Conservation (phyloP, 306 rosid genomes). For the Sicyos edulis region DNA sequence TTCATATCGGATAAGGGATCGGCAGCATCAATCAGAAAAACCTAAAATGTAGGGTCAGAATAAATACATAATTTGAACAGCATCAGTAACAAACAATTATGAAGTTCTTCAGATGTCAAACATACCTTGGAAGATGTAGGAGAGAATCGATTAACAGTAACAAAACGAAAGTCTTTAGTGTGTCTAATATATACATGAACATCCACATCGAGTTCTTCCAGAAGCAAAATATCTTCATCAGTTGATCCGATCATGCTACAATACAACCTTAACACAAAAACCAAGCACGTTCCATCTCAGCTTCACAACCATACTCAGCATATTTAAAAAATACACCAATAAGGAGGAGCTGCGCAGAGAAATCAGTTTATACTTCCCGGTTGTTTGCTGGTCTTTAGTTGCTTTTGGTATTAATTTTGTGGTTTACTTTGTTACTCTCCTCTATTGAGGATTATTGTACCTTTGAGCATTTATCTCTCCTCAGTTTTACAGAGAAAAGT, state of each 20-base stretch:
- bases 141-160: constrained; percentile 63
- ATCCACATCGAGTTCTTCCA: constrained; percentile 65
- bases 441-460: too few species aligned
- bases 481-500: too few species aligned
- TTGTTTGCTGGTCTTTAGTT: too few species aligned
- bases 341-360: background rate
- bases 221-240: constrained; percentile 69
- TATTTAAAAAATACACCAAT: background rate
- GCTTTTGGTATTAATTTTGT: too few species aligned
- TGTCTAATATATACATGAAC: constrained; percentile 52
- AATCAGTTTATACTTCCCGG: background rate
- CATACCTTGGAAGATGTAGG: constrained; percentile 76
- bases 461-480: too few species aligned
- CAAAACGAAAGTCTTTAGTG: constrained; percentile 76
- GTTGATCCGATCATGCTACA: constrained; percentile 85
- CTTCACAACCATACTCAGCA: background rate
- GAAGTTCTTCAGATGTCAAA: constrained; percentile 29
- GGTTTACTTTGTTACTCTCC: too few species aligned
- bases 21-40: constrained; percentile 86
- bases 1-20: constrained; percentile 73
- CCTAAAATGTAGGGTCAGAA: constrained; percentile 52
- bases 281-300: background rate
- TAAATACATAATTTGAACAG: constrained; percentile 24
- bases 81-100: background rate
- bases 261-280: constrained; percentile 44